Base-by-base conservation (phyloP, 2,329 filamentous ascomycete species). In the Monosporascus sp. region DNA sequence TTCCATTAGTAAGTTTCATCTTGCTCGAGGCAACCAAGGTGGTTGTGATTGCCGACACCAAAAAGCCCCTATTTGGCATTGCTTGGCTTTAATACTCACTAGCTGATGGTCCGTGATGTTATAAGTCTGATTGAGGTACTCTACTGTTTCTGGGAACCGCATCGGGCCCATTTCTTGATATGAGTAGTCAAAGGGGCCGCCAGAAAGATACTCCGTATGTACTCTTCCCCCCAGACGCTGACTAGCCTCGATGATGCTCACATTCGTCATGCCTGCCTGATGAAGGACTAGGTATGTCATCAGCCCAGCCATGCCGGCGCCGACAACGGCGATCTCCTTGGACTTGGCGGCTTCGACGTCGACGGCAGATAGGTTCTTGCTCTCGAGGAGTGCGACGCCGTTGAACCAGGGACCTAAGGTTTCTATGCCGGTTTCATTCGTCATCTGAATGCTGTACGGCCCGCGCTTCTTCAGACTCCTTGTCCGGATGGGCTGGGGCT, bases 141-240 rank as follows among this genome's bases (percentile, higher is more conserved):
- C 74, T 2, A 75, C 64, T 2, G 73, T 75, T 17, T 79, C 72
- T 0, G 84, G 84, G 58, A 87, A 82, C 2, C 83, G 72, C 83
- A 87, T 87, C 0, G 83, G 81, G 0, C 84, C 84, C 80, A 77
- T 77, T 63, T 87, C 84, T 60, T 87, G 83, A 64, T 88, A 87
- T 20, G 83, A 82, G 61, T 87, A 87, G 55, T 86, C 75, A 20
- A 79, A 77, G 0, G 82, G 80, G 0, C 74, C 80, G 4, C 77
- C 80, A 3, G 77, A 76, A 2, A 88, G 74, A 51, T 87, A 87
- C 51, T 76, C 76, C 2, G 84, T 88, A 52, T 81, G 81, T 0
- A 88, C 78, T 20, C 85, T 78, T 3, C 84, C 84, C 17, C 85
- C 85, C 15, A 87, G 74, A 7, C 84, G 74, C 39, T 80, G 66